Evolutionary conservation across 768 basidiomycete genomes (phyloP).

Genomic region (Termitomyces sp.): DNA sequence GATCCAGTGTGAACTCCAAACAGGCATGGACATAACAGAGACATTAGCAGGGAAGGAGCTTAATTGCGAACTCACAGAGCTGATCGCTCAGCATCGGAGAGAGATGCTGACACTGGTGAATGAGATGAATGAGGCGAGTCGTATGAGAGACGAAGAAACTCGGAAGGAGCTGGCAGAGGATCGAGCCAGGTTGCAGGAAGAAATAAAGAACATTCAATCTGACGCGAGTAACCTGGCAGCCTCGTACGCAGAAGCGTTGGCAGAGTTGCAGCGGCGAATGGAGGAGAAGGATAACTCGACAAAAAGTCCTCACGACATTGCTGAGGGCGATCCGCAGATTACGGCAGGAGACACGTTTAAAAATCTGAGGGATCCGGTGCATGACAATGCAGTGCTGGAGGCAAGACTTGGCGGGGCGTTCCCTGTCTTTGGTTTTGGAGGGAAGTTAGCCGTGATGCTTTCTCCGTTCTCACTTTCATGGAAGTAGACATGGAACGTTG

Average conservation of each 20-base stretch:
- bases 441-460: constrained; percentile 27
- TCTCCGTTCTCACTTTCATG: constrained; percentile 30
- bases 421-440: constrained; percentile 29
- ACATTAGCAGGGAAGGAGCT: background rate
- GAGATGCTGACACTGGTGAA: background rate
- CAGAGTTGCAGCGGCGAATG: background rate
- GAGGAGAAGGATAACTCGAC: background rate
- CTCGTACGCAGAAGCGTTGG: background rate
- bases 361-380: background rate
- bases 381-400: background rate
- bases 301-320: background rate
- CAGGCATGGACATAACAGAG: constrained; percentile 1
- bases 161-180: background rate
- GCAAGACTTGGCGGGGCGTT: constrained; percentile 25
- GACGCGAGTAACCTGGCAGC: background rate
- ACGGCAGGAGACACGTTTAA: background rate
- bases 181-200: background rate
- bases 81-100: background rate
- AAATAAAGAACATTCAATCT: background rate
- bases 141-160: background rate
- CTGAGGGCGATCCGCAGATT: background rate
- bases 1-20: constrained; percentile 56
- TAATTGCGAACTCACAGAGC: background rate
- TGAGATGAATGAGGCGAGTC: background rate
- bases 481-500: constrained; percentile 7